Conservation (phyloP, 2,329 filamentous ascomycete genomes). For the Rhynchosporium agropyri region DNA sequence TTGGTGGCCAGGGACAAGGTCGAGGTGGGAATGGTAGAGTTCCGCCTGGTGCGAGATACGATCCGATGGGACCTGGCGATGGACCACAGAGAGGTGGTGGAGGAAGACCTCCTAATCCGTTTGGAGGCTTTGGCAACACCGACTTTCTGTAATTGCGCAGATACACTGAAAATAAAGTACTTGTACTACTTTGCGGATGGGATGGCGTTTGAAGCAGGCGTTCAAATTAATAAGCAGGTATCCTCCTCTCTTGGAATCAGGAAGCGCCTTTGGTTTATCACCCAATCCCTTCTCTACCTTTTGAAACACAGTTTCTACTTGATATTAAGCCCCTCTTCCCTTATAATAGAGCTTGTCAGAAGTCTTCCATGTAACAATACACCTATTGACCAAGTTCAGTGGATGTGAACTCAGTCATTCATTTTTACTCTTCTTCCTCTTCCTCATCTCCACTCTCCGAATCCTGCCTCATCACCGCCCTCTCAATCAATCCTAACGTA, state of each 20-base stretch:
- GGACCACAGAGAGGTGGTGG: slow-evolving; percentile 52
- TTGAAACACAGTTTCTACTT: not conserved
- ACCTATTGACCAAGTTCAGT: not conserved
- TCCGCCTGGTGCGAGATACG: slow-evolving; percentile 89
- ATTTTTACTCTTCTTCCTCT: slow-evolving; percentile 37
- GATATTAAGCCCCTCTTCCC: no score
- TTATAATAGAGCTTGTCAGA: no score
- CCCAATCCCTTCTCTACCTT: not conserved
- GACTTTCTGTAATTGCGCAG: slow-evolving; percentile 54
- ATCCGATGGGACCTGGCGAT: slow-evolving; percentile 77
- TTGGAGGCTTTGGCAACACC: slow-evolving; percentile 57
- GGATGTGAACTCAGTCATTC: not conserved
- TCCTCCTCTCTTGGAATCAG: not conserved
- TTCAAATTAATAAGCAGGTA: not conserved
- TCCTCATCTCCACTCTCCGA: slow-evolving; percentile 52
- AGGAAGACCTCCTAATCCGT: slow-evolving; percentile 55
- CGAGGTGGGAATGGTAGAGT: slow-evolving; percentile 66
- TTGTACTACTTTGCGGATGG: not conserved
- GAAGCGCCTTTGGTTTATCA: not conserved
- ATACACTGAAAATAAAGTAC: not conserved
- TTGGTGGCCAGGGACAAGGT: slow-evolving; percentile 60
- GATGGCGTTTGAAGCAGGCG: not conserved
- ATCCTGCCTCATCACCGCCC: slow-evolving; percentile 76
- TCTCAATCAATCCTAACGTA: slow-evolving; percentile 81
- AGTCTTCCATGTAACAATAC: not conserved